phyloP scores from a whole-genome alignment of 768 basidiomycete genomes.

The Erythrobasidium yunnanense region DNA sequence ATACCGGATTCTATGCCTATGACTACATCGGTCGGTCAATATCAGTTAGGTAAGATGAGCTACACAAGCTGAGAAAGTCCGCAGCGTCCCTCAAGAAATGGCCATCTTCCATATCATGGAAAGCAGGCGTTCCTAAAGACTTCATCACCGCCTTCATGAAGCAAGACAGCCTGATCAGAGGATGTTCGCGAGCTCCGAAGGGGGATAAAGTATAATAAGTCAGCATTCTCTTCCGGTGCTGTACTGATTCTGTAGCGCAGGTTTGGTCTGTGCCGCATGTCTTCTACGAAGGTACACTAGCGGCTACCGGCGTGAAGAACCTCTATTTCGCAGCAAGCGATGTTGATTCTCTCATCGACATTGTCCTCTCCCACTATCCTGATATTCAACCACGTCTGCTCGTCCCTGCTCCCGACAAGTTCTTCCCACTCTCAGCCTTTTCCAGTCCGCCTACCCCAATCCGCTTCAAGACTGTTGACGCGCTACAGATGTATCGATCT shows the following conservation, averaged over 20 bases:
- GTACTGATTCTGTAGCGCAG: not conserved
- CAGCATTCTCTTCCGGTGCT: not conserved
- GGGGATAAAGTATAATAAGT: not conserved
- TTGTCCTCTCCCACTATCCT: not conserved
- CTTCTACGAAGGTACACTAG: conserved; percentile 13
- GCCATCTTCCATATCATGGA: not conserved
- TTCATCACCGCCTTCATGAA: conserved; percentile 1
- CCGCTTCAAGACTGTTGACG: not conserved
- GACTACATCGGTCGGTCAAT: not conserved
- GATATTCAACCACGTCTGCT: not conserved
- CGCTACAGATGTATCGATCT: not conserved
- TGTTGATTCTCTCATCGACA: not conserved
- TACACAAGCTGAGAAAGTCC: not conserved
- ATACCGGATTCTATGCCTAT: too few species aligned
- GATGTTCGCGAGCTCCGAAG: not conserved
- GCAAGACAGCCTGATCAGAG: not conserved
- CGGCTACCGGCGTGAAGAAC: not conserved
- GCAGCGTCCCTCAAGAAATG: conserved; percentile 6
- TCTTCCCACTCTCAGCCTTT: not conserved
- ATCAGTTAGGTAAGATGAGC: not conserved
- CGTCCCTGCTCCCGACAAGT: not conserved
- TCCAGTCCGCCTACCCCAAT: not conserved
- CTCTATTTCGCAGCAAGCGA: conserved; percentile 6
- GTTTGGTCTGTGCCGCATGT: not conserved
- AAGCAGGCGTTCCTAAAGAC: conserved; percentile 13